These are phyloP conservation scores for Aspergillus pseudoterreus DNA, from an alignment of 2,329 filamentous ascomycete genomes.

Conservation along the genomic window DNA sequence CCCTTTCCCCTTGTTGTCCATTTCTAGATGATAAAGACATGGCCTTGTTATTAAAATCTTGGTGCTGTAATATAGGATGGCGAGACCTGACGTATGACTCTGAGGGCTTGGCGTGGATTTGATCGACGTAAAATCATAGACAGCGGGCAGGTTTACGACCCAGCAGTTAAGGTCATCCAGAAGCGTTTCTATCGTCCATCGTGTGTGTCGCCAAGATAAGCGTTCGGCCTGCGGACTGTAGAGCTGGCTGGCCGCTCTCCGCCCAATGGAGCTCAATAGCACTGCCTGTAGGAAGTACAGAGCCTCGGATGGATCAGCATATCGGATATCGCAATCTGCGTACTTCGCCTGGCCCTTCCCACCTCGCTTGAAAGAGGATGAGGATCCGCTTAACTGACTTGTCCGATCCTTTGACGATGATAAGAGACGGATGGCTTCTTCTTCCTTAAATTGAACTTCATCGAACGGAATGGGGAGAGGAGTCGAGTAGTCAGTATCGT, in stretches of 20 bases:
- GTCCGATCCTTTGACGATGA: constrained; percentile 20
- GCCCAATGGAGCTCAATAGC: constrained; percentile 34
- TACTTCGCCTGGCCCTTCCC: constrained; percentile 16
- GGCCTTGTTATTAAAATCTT: constrained; percentile 42
- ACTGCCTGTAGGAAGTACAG: constrained; percentile 41
- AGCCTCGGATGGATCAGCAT: constrained; percentile 33
- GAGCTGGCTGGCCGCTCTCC: constrained; percentile 35
- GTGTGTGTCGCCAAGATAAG: constrained; percentile 36
- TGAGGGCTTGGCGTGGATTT: constrained; percentile 33
- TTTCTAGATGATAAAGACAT: constrained; percentile 40
- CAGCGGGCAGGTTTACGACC: constrained; percentile 36
- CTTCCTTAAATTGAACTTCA: constrained; percentile 37
- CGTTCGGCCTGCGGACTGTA: constrained; percentile 36
- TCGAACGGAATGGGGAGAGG: constrained; percentile 41
- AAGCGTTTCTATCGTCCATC: constrained; percentile 36
- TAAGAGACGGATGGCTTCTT: constrained; percentile 26
- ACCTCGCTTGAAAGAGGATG: constrained; percentile 17
- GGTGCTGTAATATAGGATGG: constrained; percentile 42
- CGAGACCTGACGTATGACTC: constrained; percentile 36
- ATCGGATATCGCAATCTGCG: constrained; percentile 9
- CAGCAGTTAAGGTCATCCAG: constrained; percentile 38
- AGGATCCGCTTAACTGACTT: constrained; percentile 18
- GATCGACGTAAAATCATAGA: constrained; percentile 39
- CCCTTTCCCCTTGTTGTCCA: constrained; percentile 28
- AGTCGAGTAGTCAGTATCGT: constrained; percentile 40